phyloP scores from a whole-genome alignment of 2,329 filamentous ascomycete genomes.

The Ceratocystis diversiconidia region DNA sequence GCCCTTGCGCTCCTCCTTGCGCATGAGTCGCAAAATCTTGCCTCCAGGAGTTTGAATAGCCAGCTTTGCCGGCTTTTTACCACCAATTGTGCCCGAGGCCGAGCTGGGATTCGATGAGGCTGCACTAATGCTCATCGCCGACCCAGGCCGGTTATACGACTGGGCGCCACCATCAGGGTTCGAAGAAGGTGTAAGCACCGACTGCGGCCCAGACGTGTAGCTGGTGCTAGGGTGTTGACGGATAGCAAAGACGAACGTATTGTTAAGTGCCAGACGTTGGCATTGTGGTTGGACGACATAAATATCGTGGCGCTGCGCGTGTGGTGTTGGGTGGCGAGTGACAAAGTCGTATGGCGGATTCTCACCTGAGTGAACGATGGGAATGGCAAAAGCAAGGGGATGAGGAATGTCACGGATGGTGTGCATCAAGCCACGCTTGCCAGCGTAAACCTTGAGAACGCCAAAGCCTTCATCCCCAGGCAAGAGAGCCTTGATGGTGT shows the following conservation, averaged over 20 bases:
- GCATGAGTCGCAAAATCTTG: conserved; percentile 79
- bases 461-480: conserved; percentile 86
- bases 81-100: conserved; percentile 37
- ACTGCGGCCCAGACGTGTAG: conserved; percentile 21
- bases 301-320: conserved; percentile 92
- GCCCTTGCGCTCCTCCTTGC: conserved; percentile 56
- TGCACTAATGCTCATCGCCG: conserved; percentile 51
- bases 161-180: conserved; percentile 34
- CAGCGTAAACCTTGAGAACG: conserved; percentile 79
- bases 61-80: conserved; percentile 81
- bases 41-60: conserved; percentile 89
- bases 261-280: conserved; percentile 73
- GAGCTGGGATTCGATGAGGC: conserved; percentile 44
- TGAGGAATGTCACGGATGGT: conserved; percentile 94
- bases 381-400: conserved; percentile 75
- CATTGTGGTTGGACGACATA: conserved; percentile 97
- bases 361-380: conserved; percentile 76
- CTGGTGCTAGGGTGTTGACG: conserved; percentile 69
- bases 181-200: conserved; percentile 32
- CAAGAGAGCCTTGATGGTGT: conserved; percentile 82
- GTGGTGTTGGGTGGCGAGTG: conserved; percentile 83
- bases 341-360: conserved; percentile 93
- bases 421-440: conserved; percentile 91
- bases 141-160: conserved; percentile 46
- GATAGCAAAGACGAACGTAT: conserved; percentile 94